These are phyloP conservation scores for Eucalyptus globulus DNA, from an alignment of 345 rosid species.

Conservation along the genomic window DNA sequence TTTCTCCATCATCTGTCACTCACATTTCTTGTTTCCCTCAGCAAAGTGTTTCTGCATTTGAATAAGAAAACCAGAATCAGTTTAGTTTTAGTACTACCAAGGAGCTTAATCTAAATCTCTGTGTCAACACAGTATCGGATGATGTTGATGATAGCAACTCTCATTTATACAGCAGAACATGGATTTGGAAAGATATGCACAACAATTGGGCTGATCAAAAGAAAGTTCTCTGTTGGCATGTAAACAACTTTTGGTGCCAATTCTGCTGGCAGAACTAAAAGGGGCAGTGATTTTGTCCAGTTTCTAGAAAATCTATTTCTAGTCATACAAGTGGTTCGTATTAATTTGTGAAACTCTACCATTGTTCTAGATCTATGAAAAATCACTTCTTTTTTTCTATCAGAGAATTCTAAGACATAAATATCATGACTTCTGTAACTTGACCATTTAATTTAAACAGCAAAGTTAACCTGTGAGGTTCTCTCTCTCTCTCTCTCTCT, in stretches of 20 bases:
- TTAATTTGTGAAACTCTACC: not conserved
- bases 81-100: not conserved
- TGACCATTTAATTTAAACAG: not conserved
- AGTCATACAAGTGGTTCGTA: not conserved
- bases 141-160: not conserved
- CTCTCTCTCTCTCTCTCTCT: not conserved
- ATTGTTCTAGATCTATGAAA: not conserved
- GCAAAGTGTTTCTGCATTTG: not conserved
- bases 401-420: not conserved
- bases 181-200: not conserved
- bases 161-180: not conserved
- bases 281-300: not conserved
- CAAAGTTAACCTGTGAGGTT: not conserved
- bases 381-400: not conserved
- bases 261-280: not conserved
- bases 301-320: not conserved
- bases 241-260: not conserved
- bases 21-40: not conserved
- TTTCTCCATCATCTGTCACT: not conserved
- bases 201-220: not conserved
- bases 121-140: not conserved
- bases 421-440: not conserved
- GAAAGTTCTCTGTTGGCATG: not conserved
- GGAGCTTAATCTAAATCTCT: not conserved
- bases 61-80: not conserved